A percentile compares a stretch with the other conserved stretches of the same genome.
These are phyloP conservation scores for Fraxinus sp. DNA, from an alignment of 305 asterid genomes.

Conservation along the genomic window DNA sequence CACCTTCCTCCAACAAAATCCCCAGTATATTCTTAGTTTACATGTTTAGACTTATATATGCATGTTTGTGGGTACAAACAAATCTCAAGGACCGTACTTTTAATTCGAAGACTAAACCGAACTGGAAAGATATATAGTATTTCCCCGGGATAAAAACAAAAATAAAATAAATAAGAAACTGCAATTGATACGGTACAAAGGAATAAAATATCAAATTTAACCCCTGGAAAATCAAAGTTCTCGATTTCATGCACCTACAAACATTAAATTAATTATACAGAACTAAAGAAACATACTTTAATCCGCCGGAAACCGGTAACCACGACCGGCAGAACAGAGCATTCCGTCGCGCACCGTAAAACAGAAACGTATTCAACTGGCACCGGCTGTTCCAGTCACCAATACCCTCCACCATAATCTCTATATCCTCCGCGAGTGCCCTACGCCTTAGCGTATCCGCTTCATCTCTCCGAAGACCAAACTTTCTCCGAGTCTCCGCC, in stretches of 20 bases:
- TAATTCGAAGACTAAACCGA: neutral
- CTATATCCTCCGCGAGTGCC: slow-evolving; percentile 80
- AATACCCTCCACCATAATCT: slow-evolving; percentile 49
- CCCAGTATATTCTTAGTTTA: neutral
- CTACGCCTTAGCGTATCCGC: slow-evolving; percentile 91
- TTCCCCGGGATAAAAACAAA: neutral
- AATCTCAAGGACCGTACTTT: neutral
- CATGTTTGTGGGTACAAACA: neutral
- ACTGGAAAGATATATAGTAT: neutral
- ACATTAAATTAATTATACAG: neutral
- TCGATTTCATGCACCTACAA: neutral
- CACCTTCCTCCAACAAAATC: neutral
- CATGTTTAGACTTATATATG: neutral
- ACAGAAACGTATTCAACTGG: slow-evolving; percentile 72
- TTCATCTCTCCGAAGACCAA: slow-evolving; percentile 69
- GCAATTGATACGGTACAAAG: neutral
- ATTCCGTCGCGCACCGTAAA: slow-evolving; percentile 64
- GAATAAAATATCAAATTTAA: slow-evolving; percentile 2
- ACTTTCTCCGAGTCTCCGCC: slow-evolving; percentile 43
- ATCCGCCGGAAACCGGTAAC: slow-evolving; percentile 71
- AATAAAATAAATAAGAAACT: neutral
- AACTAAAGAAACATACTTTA: slow-evolving; percentile 41
- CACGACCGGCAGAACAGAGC: slow-evolving; percentile 95
- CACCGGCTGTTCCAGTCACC: slow-evolving; percentile 35
- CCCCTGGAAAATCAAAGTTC: neutral